phyloP scores from a whole-genome alignment of 1,284 basidiomycete genomes.

The Naganishia sp. region DNA sequence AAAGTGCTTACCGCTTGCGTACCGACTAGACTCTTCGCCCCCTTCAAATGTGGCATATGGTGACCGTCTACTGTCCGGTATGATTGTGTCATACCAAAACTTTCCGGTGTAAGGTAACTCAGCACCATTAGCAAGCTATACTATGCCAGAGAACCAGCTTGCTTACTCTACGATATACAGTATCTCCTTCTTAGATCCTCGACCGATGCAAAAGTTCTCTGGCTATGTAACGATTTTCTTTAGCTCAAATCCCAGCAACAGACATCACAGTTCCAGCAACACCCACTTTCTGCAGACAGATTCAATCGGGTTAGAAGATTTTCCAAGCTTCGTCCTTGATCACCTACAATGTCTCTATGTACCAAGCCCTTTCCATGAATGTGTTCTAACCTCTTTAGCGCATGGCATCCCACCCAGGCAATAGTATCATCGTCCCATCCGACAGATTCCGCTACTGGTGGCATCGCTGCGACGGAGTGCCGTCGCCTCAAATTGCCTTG shows the following conservation, averaged over 20 bases:
- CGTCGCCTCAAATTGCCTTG: not conserved
- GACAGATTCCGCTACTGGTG: not conserved
- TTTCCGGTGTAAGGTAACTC: not conserved
- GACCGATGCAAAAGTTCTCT: slow-evolving; percentile 28
- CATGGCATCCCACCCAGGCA: slow-evolving; percentile 32
- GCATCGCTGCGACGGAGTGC: not conserved
- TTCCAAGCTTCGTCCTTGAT: not conserved
- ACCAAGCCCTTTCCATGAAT: slow-evolving; percentile 29
- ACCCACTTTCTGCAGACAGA: slow-evolving; percentile 22
- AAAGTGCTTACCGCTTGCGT: slow-evolving; percentile 30
- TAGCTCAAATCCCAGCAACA: not conserved
- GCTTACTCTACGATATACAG: slow-evolving; percentile 30
- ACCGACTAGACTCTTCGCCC: slow-evolving; percentile 24
- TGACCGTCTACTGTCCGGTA: slow-evolving; percentile 9
- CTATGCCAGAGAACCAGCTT: not conserved
- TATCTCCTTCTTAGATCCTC: slow-evolving; percentile 17
- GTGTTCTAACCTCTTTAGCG: slow-evolving; percentile 28
- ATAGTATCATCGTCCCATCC: slow-evolving; percentile 33
- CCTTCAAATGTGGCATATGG: slow-evolving; percentile 20
- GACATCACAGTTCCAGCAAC: not conserved
- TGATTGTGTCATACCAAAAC: slow-evolving; percentile 32
- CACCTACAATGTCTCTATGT: slow-evolving; percentile 33
- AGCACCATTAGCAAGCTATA: not conserved
- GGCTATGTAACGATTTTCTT: not conserved
- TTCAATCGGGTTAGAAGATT: not conserved